phyloP scores from a whole-genome alignment of 176 grass and related monocot species.

The Saccharum officinarum region DNA sequence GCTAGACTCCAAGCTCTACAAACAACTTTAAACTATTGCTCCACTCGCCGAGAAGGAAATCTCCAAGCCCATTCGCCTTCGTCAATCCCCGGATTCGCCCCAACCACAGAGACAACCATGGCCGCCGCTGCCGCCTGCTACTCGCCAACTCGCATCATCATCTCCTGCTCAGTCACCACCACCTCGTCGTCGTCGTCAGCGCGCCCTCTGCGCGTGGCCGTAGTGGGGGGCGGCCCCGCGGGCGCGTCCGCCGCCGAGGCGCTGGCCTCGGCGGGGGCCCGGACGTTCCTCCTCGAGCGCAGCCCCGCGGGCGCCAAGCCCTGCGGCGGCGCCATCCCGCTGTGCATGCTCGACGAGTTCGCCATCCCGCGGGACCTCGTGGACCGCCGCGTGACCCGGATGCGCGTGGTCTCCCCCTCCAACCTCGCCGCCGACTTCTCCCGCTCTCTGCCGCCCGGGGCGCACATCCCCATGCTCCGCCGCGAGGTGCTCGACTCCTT shows the following conservation, averaged over 20 bases:
- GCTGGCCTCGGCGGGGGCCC: constrained; percentile 54
- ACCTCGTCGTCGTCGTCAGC: neutral
- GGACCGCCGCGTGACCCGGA: constrained; percentile 80
- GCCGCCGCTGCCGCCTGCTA: constrained; percentile 24
- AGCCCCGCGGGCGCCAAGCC: constrained; percentile 78
- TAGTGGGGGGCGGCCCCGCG: constrained; percentile 82
- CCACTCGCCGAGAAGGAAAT: neutral
- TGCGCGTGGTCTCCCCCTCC: constrained; percentile 87
- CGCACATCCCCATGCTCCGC: constrained; percentile 94
- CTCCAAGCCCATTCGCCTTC: neutral
- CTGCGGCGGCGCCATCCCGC: constrained; percentile 93
- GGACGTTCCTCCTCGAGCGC: constrained; percentile 80
- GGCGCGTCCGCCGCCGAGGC: constrained; percentile 81
- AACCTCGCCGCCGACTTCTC: constrained; percentile 80
- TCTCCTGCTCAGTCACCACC: constrained; percentile 22
- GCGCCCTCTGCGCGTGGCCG: constrained; percentile 69
- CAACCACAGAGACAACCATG: constrained; percentile 27
- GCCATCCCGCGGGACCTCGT: constrained; percentile 65
- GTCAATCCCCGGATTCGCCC: neutral
- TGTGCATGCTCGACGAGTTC: constrained; percentile 94
- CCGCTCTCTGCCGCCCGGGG: constrained; percentile 48
- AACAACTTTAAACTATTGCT: neutral
- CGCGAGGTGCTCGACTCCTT: constrained; percentile 94
- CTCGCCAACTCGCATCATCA: constrained; percentile 24
- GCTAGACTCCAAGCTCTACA: too few relatives aligned